These are phyloP conservation scores for Mortierella sp. DNA, from an alignment of 371 early-diverging fungal genomes.

Conservation along the genomic window DNA sequence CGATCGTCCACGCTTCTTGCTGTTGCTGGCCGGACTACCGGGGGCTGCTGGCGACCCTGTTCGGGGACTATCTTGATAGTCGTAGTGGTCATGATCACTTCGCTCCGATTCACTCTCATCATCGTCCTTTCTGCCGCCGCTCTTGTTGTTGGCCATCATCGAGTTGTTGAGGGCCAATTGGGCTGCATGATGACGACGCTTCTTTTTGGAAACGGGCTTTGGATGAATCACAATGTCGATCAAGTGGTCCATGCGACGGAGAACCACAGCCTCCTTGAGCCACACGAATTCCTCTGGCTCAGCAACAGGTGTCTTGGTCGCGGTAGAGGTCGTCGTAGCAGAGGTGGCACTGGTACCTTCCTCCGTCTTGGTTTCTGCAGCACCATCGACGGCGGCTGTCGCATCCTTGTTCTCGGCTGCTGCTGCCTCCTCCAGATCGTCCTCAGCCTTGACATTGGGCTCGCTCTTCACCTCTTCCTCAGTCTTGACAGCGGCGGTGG, in stretches of 20 bases:
- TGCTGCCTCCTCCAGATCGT: neutral
- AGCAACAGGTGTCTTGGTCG: conserved; percentile 11
- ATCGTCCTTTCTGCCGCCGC: conserved; percentile 12
- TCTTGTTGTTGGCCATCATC: conserved; percentile 31
- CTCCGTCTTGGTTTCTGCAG: conserved; percentile 17
- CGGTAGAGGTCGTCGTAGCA: neutral
- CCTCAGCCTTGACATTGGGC: conserved; percentile 4
- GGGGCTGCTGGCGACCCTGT: conserved; percentile 12
- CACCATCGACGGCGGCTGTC: neutral
- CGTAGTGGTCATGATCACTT: conserved; percentile 30
- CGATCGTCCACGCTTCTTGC: conserved; percentile 31
- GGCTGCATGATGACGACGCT: conserved; percentile 40
- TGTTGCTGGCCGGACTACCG: conserved; percentile 33
- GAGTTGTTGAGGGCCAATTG: conserved; percentile 47
- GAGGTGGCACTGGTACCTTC: neutral
- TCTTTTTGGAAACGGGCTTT: conserved; percentile 60
- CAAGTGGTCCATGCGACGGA: conserved; percentile 68
- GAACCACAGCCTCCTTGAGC: conserved; percentile 71
- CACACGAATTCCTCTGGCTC: conserved; percentile 64
- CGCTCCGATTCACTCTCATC: conserved; percentile 36
- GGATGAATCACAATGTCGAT: conserved; percentile 67
- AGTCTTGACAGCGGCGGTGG: neutral
- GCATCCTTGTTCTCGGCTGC: neutral
- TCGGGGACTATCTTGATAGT: conserved; percentile 9
- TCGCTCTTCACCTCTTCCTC: conserved; percentile 2